These are phyloP conservation scores for Sporobolomyces roseus DNA, from an alignment of 768 basidiomycete species.

Conservation along the genomic window DNA sequence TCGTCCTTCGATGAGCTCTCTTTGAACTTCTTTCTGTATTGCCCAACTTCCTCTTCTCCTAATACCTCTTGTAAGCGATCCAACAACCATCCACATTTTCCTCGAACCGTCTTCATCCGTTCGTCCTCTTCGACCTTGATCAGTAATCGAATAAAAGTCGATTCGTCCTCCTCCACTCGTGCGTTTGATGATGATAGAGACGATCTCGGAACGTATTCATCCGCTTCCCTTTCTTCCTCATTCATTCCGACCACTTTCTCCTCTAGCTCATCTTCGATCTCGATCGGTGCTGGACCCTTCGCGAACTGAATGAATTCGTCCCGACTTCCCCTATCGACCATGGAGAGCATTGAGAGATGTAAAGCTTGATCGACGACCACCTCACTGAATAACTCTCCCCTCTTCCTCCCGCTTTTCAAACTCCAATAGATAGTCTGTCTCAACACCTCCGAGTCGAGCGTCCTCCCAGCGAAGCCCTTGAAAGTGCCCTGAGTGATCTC, in stretches of 20 bases:
- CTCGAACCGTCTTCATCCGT: conserved; percentile 63
- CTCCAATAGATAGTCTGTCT: conserved; percentile 79
- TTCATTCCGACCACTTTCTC: too few species aligned
- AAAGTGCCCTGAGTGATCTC: conserved; percentile 66
- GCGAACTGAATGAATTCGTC: conserved; percentile 61
- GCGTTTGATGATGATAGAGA: too few species aligned
- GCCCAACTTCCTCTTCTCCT: conserved; percentile 45
- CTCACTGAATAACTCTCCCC: conserved; percentile 52
- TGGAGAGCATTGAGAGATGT: conserved; percentile 77
- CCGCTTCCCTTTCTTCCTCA: conserved; percentile 14
- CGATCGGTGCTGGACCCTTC: conserved; percentile 52
- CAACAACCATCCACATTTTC: conserved; percentile 73
- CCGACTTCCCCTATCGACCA: conserved; percentile 61
- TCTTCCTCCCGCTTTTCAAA: conserved; percentile 56
- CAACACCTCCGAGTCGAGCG: conserved; percentile 67
- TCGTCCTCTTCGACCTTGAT: conserved; percentile 74
- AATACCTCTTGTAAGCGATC: conserved; percentile 35
- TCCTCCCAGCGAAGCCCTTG: conserved; percentile 58
- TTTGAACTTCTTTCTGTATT: conserved; percentile 47
- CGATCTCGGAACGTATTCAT: conserved; percentile 9
- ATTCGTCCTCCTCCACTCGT: conserved; percentile 50
- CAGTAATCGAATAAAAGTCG: conserved; percentile 58
- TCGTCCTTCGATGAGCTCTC: conserved; percentile 17
- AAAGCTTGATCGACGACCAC: conserved; percentile 84
- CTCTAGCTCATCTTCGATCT: neutral